Base-by-base conservation (phyloP, 1,284 basidiomycete species). In the Earliella scabrosa region DNA sequence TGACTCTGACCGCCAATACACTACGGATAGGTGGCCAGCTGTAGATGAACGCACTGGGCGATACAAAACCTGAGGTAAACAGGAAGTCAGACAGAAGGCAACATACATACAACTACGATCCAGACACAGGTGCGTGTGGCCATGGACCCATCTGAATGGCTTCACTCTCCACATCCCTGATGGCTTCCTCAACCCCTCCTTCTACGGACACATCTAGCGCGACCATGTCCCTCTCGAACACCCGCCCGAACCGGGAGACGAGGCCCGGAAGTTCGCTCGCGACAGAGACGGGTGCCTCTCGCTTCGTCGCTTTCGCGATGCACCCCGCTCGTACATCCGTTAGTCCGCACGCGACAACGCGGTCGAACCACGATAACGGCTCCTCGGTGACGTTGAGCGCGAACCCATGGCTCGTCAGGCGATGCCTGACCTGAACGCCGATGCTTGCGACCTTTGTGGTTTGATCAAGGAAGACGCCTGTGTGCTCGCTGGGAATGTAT, bases 401-500 rank as follows among this genome's bases (percentile, higher is more conserved):
- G 72, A 99, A 98, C 0, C 97, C 97, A 71, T 99, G 97, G 20
- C 88, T 92, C 31, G 95, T 95, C 56, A 99, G 82, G 32, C 97
- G 83, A 68, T 98, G 95, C 46, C 95, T 87, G 36, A 99, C 90
- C 73, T 98, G 96, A 49, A 99, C 94, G 45, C 97, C 97, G 56
- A 99, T 97, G 58, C 94, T 97, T 8, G 88, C 93, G 63, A 99
- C 83, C 76, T 99, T 95, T 38, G 85, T 86, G 39, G 71, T 73
- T 40, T 75, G 70, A 68, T 86, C 79, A 56, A 90, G 72, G 70
- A 94, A 93, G 41, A 92, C 86, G 36, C 92, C 92, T 4, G 91
- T 93, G 67, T 93, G 84, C 54, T 31, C 84, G 44, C n/a, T 86
- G 2, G 82, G 75, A 34, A 75, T 65, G 54, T 80, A 76, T 4